Base-by-base conservation (phyloP, 2,329 filamentous ascomycete species). In the Ramularia endophylla region DNA sequence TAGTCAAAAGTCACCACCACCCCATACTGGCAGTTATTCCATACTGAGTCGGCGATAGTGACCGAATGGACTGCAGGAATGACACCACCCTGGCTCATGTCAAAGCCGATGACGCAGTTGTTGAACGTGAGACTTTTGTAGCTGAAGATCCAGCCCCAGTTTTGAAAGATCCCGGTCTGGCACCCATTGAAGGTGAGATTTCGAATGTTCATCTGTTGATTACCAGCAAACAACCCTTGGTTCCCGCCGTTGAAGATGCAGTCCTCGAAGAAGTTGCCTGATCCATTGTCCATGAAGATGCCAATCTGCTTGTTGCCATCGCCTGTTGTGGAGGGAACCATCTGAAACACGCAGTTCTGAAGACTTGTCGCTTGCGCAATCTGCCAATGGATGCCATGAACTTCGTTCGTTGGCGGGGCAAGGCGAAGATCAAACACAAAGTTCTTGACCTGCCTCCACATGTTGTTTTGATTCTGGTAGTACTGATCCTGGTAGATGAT, bases 101-200 rank as follows among this genome's bases (percentile, higher is more conserved):
- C 84, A 48, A 94, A 70, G 41, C 85, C 87, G 28, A 89, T 66
- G n/a, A 71, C 68, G 39, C 56, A 59, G 30, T 59, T 42, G 41
- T 58, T 58, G 52, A 94, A 85, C 33, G 68, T 74, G 27, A 94
- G 54, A 27, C 78, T 83, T 61, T 90, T 87, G 66, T 92, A 78
- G 32, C 82, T 80, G 83, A 85, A 94, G 13, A 80, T 72, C 87
- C 87, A 94, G 69, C 90, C 86, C 87, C 87, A 94, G 71, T 88
- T 88, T 80, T 92, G 84, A 67, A 78, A 87, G 50, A 94, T 80
- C 47, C 85, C 87, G 2, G 86, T 94, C 59, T 86, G 75, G 70
- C 85, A 89, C 63, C 77, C 74, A 62, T 85, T 86, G 74, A 94
- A 94, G 27, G 75, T 83, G 61, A 92, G 59, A 65, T 94, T 92